These are phyloP conservation scores for Calophaca sinica DNA, from an alignment of 306 rosid species.

Conservation along the genomic window DNA sequence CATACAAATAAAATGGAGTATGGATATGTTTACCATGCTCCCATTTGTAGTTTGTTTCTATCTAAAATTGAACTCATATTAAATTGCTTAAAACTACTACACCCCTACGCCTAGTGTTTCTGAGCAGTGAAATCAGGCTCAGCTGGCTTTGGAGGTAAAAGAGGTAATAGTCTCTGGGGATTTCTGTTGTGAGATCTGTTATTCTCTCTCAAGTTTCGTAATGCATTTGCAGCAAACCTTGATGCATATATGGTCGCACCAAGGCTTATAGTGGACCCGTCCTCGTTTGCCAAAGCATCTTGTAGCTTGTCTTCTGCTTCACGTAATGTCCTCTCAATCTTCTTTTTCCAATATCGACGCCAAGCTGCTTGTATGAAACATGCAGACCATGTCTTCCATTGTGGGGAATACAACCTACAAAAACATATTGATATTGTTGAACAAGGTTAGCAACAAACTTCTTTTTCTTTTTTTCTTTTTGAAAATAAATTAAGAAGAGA, in stretches of 20 bases:
- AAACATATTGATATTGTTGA: conserved; percentile 11
- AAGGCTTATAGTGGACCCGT: conserved; percentile 52
- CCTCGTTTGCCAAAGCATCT: conserved; percentile 48
- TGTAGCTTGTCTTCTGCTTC: conserved; percentile 61
- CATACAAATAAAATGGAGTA: conserved; percentile 2
- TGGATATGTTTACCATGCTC: not conserved
- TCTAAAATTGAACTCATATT: not conserved
- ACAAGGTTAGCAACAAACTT: not conserved
- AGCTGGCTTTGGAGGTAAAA: conserved; percentile 72
- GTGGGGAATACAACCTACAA: conserved; percentile 54
- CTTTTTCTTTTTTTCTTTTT: not conserved
- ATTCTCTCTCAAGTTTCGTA: conserved; percentile 45
- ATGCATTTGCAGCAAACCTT: conserved; percentile 55
- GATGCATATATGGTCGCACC: conserved; percentile 77
- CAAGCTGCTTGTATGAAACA: conserved; percentile 76
- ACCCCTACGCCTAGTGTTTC: conserved; percentile 29
- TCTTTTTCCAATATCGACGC: conserved; percentile 64
- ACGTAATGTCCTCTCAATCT: conserved; percentile 54
- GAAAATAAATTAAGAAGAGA: no score
- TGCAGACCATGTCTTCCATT: conserved; percentile 85
- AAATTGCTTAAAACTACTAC: not conserved
- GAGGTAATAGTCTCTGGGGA: conserved; percentile 50
- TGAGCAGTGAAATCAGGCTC: conserved; percentile 70
- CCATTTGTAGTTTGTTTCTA: conserved; percentile 6
- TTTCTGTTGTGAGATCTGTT: conserved; percentile 34